phyloP scores from a whole-genome alignment of 371 early-diverging fungal genomes.

The Nosema muscidifuracis region DNA sequence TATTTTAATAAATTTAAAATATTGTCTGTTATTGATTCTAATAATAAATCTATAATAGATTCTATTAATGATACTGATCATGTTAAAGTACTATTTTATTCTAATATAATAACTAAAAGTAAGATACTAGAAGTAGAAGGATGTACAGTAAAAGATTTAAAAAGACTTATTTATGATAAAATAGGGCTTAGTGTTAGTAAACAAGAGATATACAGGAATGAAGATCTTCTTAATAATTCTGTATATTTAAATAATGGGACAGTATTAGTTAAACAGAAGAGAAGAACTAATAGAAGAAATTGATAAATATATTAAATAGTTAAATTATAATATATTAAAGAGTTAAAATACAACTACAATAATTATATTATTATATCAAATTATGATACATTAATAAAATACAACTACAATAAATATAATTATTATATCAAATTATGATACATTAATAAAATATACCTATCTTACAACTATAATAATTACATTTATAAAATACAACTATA shows the following conservation, averaged over 20 bases:
- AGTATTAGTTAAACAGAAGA: constrained; percentile 25
- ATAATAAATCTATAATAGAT: neutral
- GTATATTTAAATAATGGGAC: constrained; percentile 7
- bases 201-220: constrained; percentile 11
- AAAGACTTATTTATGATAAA: constrained; percentile 25
- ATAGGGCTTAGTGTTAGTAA: constrained; percentile 34
- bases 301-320: too few relatives aligned
- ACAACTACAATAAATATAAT: too few relatives aligned
- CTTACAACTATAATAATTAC: too few relatives aligned
- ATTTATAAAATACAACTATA: too few relatives aligned
- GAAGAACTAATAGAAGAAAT: constrained; percentile 17
- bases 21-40: neutral
- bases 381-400: too few relatives aligned
- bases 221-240: constrained; percentile 18
- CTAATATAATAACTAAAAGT: neutral
- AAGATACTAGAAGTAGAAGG: neutral
- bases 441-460: too few relatives aligned
- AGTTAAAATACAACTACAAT: too few relatives aligned
- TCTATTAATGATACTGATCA: neutral
- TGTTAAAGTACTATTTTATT: constrained; percentile 16
- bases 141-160: constrained; percentile 14
- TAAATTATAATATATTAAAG: too few relatives aligned
- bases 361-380: too few relatives aligned
- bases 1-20: neutral
- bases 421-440: too few relatives aligned